These are phyloP conservation scores for Gymnopilus dilepis DNA, from an alignment of 768 basidiomycete genomes.

Conservation along the genomic window DNA sequence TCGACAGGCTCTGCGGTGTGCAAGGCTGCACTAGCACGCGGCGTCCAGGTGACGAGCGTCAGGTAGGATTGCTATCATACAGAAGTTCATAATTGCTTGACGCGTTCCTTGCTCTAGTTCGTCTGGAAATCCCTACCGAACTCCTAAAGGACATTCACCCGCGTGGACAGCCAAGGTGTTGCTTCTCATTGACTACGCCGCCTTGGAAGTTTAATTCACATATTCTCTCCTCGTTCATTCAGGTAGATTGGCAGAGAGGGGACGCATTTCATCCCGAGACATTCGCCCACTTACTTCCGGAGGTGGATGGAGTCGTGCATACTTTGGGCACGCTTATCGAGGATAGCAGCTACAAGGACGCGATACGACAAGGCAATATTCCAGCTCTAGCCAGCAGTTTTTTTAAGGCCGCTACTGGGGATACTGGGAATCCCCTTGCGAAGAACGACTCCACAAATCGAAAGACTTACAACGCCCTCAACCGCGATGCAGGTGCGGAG, in stretches of 20 bases:
- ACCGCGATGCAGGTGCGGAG: conserved; percentile 85
- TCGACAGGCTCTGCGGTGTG: conserved; percentile 89
- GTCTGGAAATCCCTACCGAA: conserved; percentile 83
- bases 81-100: not conserved
- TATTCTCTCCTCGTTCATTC: conserved; percentile 16
- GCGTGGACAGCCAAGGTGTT: conserved; percentile 81
- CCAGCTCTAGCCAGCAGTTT: conserved; percentile 55
- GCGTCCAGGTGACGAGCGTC: conserved; percentile 88
- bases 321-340: conserved; percentile 92
- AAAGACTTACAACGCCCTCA: conserved; percentile 77
- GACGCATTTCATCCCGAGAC: conserved; percentile 80
- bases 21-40: conserved; percentile 81
- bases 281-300: conserved; percentile 71
- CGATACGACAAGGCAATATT: conserved; percentile 64
- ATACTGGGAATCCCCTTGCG: conserved; percentile 64
- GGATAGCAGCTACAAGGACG: conserved; percentile 78
- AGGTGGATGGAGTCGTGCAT: conserved; percentile 83
- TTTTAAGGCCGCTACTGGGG: conserved; percentile 37
- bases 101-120: conserved; percentile 46
- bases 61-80: conserved; percentile 52
- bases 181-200: conserved; percentile 21
- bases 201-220: conserved; percentile 11
- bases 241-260: conserved; percentile 90
- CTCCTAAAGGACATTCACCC: conserved; percentile 89
- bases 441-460: conserved; percentile 31